These are phyloP conservation scores for Lactifluus rugatus DNA, from an alignment of 768 basidiomycete genomes.

Conservation along the genomic window DNA sequence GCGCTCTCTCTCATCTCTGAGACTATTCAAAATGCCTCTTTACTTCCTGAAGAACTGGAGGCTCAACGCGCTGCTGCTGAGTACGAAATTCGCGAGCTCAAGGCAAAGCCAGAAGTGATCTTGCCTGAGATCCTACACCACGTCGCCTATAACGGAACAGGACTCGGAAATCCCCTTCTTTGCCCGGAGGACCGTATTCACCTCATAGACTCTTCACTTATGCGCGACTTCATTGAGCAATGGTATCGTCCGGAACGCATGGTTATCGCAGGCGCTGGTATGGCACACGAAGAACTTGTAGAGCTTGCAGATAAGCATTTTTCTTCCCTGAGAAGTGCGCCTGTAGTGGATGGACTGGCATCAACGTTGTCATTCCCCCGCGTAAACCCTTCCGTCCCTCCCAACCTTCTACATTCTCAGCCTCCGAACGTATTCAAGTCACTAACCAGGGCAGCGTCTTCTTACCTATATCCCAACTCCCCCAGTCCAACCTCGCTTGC, in stretches of 20 bases:
- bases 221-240: conserved; percentile 55
- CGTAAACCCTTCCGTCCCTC: conserved; percentile 28
- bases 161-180: conserved; percentile 82
- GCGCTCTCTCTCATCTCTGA: conserved; percentile 87
- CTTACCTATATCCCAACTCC: conserved; percentile 48
- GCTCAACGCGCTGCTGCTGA: conserved; percentile 77
- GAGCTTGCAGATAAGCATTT: conserved; percentile 80
- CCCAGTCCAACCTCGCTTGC: conserved; percentile 9
- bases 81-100: conserved; percentile 87
- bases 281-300: conserved; percentile 83
- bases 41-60: conserved; percentile 69
- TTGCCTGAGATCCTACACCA: conserved; percentile 84
- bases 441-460: conserved; percentile 65
- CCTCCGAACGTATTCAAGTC: conserved; percentile 52
- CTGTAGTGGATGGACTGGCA: conserved; percentile 21
- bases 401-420: conserved; percentile 46
- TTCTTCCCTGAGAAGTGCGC: conserved; percentile 44
- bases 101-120: conserved; percentile 83
- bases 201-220: conserved; percentile 46
- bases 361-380: conserved; percentile 26
- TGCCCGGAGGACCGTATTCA: conserved; percentile 81
- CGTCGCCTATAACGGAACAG: conserved; percentile 69
- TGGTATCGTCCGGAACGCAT: conserved; percentile 95
- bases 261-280: conserved; percentile 90
- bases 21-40: conserved; percentile 71